Evolutionary conservation across 495 filamentous ascomycete genomes (phyloP), one percentile per base, ranked within the genome.

Genomic region (Pyrenula aspistea): DNA sequence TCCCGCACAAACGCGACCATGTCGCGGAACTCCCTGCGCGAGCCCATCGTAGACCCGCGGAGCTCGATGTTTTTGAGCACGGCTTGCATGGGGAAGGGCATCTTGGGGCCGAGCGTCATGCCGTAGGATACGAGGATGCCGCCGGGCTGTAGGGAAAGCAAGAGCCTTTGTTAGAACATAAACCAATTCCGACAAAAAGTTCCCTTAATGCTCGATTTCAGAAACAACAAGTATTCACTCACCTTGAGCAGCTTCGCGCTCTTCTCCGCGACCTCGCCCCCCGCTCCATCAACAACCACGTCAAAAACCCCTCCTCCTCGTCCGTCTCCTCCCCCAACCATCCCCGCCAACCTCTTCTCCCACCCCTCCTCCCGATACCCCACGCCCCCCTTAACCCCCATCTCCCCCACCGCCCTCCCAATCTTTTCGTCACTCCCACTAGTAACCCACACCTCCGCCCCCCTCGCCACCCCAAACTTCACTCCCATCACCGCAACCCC

Each of bases 41-140:
- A 87, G 12, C 88, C 88, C 86, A 91, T 89, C 1, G 86, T 91
- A 12, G 74, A 80, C 25, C 85, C 85, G 49, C 72, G 74, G 8
- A 89, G 73, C 60, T 91, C 87, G 52, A 92, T 73, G 60, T 92
- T 89, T 66, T 81, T 84, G 53, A 91, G 63, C n/a, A 87, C 80
- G 2, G 86, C 85, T 58, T 68, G 62, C 81, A 90, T 88, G 12
- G 73, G 60, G 70, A 82, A 90, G 19, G 87, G 77, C 77, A 88
- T 85, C 68, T 82, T 82, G 0, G 87, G 87, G 12, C 75, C 76
- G 2, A 85, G 72, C 11, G 88, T 91, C 88, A 91, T 91, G 31
- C 88, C 88, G 62, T 91, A 91, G 50, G 77, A 69, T 2, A 80
- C 75, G 57, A 91, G 76, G 24, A 87, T 73, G 24, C 86, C 88